Evolutionary conservation across 2,329 filamentous ascomycete genomes (phyloP).

Genomic region (Parascedosporium putredinis): DNA sequence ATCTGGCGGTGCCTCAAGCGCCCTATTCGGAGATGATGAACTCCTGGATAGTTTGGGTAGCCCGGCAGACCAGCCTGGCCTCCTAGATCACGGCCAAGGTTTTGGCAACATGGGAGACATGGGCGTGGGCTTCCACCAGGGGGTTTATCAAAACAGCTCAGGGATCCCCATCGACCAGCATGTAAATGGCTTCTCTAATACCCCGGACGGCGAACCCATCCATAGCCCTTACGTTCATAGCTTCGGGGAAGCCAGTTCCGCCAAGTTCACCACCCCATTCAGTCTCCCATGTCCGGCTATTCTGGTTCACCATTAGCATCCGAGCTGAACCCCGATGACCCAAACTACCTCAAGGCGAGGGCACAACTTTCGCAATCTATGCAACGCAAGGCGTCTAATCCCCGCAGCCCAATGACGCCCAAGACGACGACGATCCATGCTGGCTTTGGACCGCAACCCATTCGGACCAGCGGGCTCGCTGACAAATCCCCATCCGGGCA

Average conservation of each 20-base stretch:
- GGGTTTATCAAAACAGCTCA: constrained; percentile 45
- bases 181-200: constrained; percentile 77
- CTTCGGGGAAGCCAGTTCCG: constrained; percentile 73
- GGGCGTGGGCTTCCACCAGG: constrained; percentile 46
- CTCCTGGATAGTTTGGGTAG: constrained; percentile 63
- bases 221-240: constrained; percentile 78
- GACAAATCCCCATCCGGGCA: constrained; percentile 80
- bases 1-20: constrained; percentile 50
- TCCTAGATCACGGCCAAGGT: constrained; percentile 45
- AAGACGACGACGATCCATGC: constrained; percentile 70
- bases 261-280: constrained; percentile 44
- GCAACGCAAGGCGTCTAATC: constrained; percentile 64
- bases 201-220: constrained; percentile 83
- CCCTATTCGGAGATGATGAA: constrained; percentile 79
- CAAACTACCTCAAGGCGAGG: constrained; percentile 50
- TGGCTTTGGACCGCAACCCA: constrained; percentile 67
- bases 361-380: constrained; percentile 50
- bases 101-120: constrained; percentile 45
- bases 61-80: constrained; percentile 41
- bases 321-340: constrained; percentile 31
- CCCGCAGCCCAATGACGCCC: constrained; percentile 71
- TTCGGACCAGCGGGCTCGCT: constrained; percentile 59
- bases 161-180: constrained; percentile 54
- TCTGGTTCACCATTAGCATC: constrained; percentile 29
- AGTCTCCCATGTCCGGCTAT: constrained; percentile 27